These are phyloP conservation scores for Decorospora gaudefroyi DNA, from an alignment of 2,329 filamentous ascomycete genomes.

Conservation along the genomic window DNA sequence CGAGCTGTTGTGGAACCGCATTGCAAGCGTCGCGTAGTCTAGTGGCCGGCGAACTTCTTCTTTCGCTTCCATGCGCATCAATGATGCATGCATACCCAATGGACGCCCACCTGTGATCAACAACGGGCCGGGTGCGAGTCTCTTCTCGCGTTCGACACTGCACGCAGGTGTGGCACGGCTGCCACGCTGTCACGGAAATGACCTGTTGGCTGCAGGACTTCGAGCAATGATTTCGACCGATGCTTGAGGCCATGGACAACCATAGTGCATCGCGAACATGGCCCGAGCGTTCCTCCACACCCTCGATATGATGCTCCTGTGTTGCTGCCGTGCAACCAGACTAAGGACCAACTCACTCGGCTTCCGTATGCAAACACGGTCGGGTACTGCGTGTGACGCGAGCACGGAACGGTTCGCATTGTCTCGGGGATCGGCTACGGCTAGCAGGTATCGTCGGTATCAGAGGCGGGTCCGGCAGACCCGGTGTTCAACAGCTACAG, in stretches of 20 bases:
- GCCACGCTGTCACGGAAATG: constrained; percentile 8
- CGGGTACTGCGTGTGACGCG: no score
- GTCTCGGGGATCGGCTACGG: constrained; percentile 6
- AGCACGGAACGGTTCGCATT: background rate
- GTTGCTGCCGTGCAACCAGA: constrained; percentile 3
- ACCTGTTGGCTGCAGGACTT: background rate
- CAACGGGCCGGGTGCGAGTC: background rate
- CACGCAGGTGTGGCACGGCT: constrained; percentile 8
- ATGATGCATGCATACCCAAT: constrained; percentile 11
- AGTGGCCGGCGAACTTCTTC: constrained; percentile 5
- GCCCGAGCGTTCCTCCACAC: background rate
- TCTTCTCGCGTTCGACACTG: constrained; percentile 8
- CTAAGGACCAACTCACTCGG: background rate
- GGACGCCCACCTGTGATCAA: constrained; percentile 8
- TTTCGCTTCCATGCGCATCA: constrained; percentile 5
- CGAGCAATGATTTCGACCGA: background rate
- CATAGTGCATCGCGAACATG: constrained; percentile 1
- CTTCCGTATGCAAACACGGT: background rate
- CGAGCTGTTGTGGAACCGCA: constrained; percentile 7
- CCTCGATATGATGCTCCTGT: background rate
- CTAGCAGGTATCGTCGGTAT: constrained; percentile 1
- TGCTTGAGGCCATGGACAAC: constrained; percentile 1
- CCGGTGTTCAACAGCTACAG: constrained; percentile 1
- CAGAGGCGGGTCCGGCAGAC: background rate
- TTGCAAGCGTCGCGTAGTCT: constrained; percentile 2